phyloP scores from a whole-genome alignment of 1,284 basidiomycete genomes.

The Sporisorium graminicola region DNA sequence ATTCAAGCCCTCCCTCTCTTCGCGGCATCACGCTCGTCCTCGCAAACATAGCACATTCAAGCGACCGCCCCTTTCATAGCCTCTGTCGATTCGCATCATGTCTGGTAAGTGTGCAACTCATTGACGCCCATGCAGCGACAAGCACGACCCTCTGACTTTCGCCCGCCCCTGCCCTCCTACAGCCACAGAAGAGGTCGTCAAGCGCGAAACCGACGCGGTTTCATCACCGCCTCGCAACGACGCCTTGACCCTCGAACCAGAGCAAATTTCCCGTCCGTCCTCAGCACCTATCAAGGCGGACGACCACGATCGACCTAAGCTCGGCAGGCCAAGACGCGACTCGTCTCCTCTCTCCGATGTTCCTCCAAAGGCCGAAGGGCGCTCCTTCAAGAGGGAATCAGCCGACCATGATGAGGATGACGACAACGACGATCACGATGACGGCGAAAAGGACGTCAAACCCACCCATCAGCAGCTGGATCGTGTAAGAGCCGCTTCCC shows the following conservation, averaged over 20 bases:
- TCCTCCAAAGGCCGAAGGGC: constrained; percentile 20
- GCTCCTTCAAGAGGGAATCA: constrained; percentile 9
- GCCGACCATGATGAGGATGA: background rate
- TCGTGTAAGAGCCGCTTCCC: constrained; percentile 28
- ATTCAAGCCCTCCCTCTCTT: background rate
- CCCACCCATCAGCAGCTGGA: constrained; percentile 43
- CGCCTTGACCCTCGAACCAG: constrained; percentile 10
- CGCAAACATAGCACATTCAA: background rate
- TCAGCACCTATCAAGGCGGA: constrained; percentile 15
- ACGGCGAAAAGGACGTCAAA: constrained; percentile 22
- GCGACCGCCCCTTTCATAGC: background rate
- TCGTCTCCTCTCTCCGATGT: constrained; percentile 46
- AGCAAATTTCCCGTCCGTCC: constrained; percentile 3
- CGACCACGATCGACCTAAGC: constrained; percentile 17
- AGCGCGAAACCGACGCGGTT: constrained; percentile 16
- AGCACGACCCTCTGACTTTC: background rate
- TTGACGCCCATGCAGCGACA: background rate
- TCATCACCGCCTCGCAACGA: constrained; percentile 16
- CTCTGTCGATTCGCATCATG: constrained; percentile 13
- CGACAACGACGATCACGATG: constrained; percentile 8
- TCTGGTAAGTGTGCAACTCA: constrained; percentile 23
- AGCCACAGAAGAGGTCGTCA: constrained; percentile 23
- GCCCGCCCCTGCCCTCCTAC: background rate
- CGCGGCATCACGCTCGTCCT: background rate
- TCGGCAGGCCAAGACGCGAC: constrained; percentile 33